Evolutionary conservation across 1,139 yeast species (phyloP), one percentile per base, ranked within the genome.

Genomic region (Ogataea hybrid): DNA sequence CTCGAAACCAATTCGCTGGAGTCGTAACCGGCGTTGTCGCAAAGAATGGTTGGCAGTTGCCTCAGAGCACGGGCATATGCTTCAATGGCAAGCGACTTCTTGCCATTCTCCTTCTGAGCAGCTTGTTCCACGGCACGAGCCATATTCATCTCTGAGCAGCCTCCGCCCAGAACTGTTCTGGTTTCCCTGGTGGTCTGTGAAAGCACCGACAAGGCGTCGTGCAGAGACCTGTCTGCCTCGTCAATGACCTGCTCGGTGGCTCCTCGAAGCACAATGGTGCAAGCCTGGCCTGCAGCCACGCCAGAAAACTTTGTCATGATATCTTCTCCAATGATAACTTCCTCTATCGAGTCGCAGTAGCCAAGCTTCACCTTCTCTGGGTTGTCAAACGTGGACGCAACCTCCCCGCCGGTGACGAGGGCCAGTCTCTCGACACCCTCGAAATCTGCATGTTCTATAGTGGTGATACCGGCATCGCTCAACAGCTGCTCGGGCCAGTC

Each of bases 71-170:
- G 80, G 17, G 95, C 97, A 69, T 87, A 92, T 1, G 96, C 83
- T 66, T 92, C 98, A 46, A 94, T 81, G 1, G 99, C 99, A 48
- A 92, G 72, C 0, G 97, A 84, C 61, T 87, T 87, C 69, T 94
- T 92, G 53, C 98, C 98, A 25, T 86, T 84, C 54, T 84, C 92
- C 59, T 87, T 89, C 57, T 94, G 95, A 20, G 97, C 97, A 37
- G 84, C 87, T 51, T 87, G 89, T 55, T 94, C 98, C 28, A 92
- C 97, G 6, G 98, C 97, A 65, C 87, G 88, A 10, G 97, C 85
- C 98, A 92, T 92, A 56, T 88, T 74, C 96, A 92, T 90, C 67
- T 92, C 99, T 4, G 97, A 82, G 62, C 97, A 90, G 21, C 99
- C 99, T 52, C 97, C 99, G 44, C 99, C 99, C 37, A 92, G 75